Evolutionary conservation across 1,284 basidiomycete genomes (phyloP), one percentile per base, ranked within the genome.

Genomic region (Chalciporus sp.): DNA sequence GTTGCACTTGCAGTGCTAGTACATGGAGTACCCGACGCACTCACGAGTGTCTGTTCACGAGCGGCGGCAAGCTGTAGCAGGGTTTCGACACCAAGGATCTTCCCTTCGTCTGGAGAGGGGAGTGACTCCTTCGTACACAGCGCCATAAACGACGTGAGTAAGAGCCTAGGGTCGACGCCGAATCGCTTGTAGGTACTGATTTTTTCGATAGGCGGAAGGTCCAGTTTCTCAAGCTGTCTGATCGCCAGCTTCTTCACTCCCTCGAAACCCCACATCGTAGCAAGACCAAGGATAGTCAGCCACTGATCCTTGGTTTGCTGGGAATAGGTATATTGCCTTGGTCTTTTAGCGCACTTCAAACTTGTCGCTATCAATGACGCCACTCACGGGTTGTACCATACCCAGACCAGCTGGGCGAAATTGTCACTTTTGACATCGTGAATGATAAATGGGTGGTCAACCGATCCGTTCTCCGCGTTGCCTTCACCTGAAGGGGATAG

Each of bases 331-430:
- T 67, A 69, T 0, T 20, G 83, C 83, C 10, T 83, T 59, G 0
- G 68, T 72, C 75, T 16, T 83, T 84, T 56, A 28, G 31, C 31
- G 11, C 31, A 33, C 31, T 33, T 42, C 39, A 39, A 23, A 20
- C 52, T 67, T 20, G 16, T 4, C n/a, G 12, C 10, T 10, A 58
- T 55, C 23, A 49, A 33, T 33, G 11, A 11, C 51, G 42, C 8
- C 20, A 71, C 83, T 59, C 59, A 86, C 84, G 82, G 78, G 56
- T 86, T 86, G 60, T 86, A 86, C 58, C 86, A 85, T 0, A 86
- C 76, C 76, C 83, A 84, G 3, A 85, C 72, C 37, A 87, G 76
- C 3, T 73, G 72, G 12, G 76, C 75, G 52, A 86, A 83, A 19
- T 83, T 80, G 19, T 76, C 71, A 2, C 76, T 72, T 4, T 67